These are phyloP conservation scores for Colletotrichum spinosum DNA, from an alignment of 2,329 filamentous ascomycete species.

Conservation along the genomic window DNA sequence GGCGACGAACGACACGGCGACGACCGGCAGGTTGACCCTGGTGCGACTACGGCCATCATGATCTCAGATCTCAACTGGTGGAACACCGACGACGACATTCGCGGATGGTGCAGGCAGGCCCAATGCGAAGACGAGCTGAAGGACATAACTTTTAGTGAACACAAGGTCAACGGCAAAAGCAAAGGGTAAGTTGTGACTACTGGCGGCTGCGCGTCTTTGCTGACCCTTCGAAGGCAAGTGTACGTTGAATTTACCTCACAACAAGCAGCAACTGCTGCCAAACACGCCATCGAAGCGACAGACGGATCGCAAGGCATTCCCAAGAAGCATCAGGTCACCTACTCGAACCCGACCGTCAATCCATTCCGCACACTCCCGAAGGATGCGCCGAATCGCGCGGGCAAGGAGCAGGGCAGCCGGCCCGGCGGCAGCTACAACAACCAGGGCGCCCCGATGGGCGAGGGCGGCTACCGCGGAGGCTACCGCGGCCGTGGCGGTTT, in stretches of 20 bases:
- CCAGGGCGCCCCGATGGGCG: constrained; percentile 54
- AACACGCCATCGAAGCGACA: constrained; percentile 81
- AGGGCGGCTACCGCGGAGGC: constrained; percentile 59
- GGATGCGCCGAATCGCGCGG: constrained; percentile 79
- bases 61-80: constrained; percentile 96
- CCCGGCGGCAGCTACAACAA: constrained; percentile 63
- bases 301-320: constrained; percentile 65
- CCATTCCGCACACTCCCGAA: constrained; percentile 93
- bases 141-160: constrained; percentile 96
- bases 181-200: constrained; percentile 76
- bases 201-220: neutral
- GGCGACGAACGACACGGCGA: constrained; percentile 49
- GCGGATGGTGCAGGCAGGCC: constrained; percentile 85
- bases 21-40: constrained; percentile 68
- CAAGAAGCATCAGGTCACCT: constrained; percentile 80
- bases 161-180: constrained; percentile 99
- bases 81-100: constrained; percentile 94
- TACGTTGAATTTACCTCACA: constrained; percentile 88
- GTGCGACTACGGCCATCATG: constrained; percentile 78
- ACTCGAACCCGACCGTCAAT: constrained; percentile 81
- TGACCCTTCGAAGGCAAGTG: constrained; percentile 66
- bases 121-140: constrained; percentile 86
- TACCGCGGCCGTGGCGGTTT: constrained; percentile 64
- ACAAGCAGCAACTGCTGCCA: constrained; percentile 87
- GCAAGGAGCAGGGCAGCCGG: constrained; percentile 71